Evolutionary conservation across 2,329 filamentous ascomycete genomes (phyloP), one percentile per base, ranked within the genome.

Genomic region (Rhynchosporium graminicola): DNA sequence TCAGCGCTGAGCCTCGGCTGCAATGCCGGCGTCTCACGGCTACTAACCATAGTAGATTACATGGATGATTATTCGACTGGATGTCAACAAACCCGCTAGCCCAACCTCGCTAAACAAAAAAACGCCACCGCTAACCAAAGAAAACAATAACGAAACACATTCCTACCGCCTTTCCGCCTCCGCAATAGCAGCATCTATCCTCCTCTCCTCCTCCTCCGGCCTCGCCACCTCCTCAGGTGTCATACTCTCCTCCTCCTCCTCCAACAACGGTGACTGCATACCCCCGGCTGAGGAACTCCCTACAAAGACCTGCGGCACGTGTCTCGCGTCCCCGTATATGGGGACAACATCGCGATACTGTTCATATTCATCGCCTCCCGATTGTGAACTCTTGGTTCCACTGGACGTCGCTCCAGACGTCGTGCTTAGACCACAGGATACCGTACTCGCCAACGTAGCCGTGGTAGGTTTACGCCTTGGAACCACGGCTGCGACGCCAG

Each of bases 201-300:
- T 69, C 61, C 70, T 66, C 66, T 73, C 71, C 51, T 73, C 71
- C 28, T 73, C 71, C 43, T 72, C 71, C 54, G 71, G 57, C 61
- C 66, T 62, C 59, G 64, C 66, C 3, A 69, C 47, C 51, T 73
- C 71, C 6, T 71, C 71, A 0, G 64, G 58, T 38, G 62, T 71
- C 67, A 72, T 69, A 3, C 68, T 66, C 45, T 67, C 20, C 20
- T 20, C 20, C 20, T 20, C 64, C 43, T 69, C 68, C 2, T 62
- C 62, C 12, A 71, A 57, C 8, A 69, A 70, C 4, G 67, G 65
- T 28, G 40, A 55, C 28, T 51, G 4, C 48, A 47, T 46, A 6
- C 31, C 20, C 2, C 50, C 57, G 9, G 60, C 60, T 36, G 33
- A 36, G 15, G 43, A 26, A 43, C 52, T 64, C 31, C 54, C 59